Evolutionary conservation across 1,284 basidiomycete genomes (phyloP), one percentile per base, ranked within the genome.

Genomic region (Naganishia liquefaciens): DNA sequence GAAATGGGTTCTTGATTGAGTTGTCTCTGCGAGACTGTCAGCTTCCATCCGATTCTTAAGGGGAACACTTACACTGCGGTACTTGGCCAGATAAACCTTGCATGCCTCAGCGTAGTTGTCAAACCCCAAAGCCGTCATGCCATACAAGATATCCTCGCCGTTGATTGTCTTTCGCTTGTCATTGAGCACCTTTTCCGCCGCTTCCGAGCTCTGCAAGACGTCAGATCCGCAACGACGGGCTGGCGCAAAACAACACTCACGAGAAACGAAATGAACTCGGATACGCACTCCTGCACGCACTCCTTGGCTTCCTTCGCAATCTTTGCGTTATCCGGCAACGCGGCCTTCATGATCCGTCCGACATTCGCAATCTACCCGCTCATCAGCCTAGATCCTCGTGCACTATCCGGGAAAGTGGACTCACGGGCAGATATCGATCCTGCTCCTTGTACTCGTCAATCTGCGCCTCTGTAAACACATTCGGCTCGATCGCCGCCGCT

Each of bases 301-400:
- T 96, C 93, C 77, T 97, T 97, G 27, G 93, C 91, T 79, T 96
- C 93, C 77, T 95, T 95, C 3, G 92, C 91, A 71, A 97, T 94
- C 80, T 97, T 97, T 23, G 93, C 91, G n/a, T 90, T 90, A 1
- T 87, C 82, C 0, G 93, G 93, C 2, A 97, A 86, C 2, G 89
- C 84, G 40, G 86, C 82, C 76, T 96, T 96, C 93, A 97, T 97
- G 73, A 97, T 93, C 4, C 93, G 85, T 19, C 91, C 88, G 15
- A 97, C 93, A 76, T 97, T 97, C 57, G 93, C 93, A 69, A 97
- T 96, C 91, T 93, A 53, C 23, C 25, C 44, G 28, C n/a, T 30
- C 30, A 52, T 25, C 40, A 19, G 37, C 11, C 1, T 5, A 11
- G 33, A 5, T 5, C 33, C n/a, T n/a, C n/a, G n/a, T n/a, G n/a